Evolutionary conservation across 805 yeast genomes (phyloP).

Genomic region (Metschnikowia lunata): DNA sequence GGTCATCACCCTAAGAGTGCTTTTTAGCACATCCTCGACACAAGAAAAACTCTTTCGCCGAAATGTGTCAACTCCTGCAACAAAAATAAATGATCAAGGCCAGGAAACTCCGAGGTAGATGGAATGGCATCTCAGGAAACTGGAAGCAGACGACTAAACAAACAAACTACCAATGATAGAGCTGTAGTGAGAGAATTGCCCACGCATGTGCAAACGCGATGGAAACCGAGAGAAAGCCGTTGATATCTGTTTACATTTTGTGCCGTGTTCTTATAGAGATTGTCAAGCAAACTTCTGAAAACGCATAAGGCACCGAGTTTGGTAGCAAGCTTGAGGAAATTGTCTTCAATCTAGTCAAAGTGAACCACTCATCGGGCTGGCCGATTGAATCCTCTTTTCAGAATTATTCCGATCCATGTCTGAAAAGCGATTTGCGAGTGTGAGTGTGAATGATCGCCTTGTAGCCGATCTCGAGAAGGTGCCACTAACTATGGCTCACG

Average conservation of each 20-base stretch:
- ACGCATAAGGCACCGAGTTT: conserved; percentile 69
- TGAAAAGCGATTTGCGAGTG: conserved; percentile 73
- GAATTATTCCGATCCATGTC: conserved; percentile 89
- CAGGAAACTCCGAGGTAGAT: neutral
- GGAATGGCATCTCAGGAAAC: neutral
- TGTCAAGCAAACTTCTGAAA: conserved; percentile 77
- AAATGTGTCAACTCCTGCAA: conserved; percentile 43
- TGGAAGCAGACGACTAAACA: conserved; percentile 7
- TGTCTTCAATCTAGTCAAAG: conserved; percentile 79
- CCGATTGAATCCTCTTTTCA: conserved; percentile 92
- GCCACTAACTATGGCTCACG: conserved; percentile 40
- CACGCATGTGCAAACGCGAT: conserved; percentile 63
- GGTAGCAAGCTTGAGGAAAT: conserved; percentile 87
- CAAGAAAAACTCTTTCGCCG: conserved; percentile 36
- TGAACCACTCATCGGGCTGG: conserved; percentile 68
- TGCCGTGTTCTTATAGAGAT: conserved; percentile 92
- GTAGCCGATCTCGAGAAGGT: conserved; percentile 87
- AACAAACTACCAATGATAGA: conserved; percentile 25
- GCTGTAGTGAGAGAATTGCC: too few relatives aligned
- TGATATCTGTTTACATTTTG: conserved; percentile 80
- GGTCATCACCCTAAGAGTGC: too few relatives aligned
- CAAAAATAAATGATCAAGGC: conserved; percentile 14
- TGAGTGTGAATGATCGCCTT: conserved; percentile 66
- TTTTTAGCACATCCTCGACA: too few relatives aligned
- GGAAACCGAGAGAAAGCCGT: conserved; percentile 79